Evolutionary conservation across 2,329 filamentous ascomycete species (phyloP).

Genomic region (Fusarium sp.): DNA sequence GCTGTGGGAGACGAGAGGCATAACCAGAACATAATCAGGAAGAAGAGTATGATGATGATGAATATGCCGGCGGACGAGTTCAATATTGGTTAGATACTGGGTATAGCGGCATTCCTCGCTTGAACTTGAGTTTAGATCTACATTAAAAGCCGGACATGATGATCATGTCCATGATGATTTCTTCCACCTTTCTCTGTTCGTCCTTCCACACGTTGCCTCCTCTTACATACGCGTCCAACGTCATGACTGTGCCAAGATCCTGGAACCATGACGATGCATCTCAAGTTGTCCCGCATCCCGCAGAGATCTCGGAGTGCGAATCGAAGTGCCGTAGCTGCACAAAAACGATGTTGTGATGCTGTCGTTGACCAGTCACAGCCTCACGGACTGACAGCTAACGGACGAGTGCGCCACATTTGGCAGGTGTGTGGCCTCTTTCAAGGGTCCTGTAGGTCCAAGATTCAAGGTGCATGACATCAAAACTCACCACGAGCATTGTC

Average conservation of each 20-base stretch:
- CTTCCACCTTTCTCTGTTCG: constrained; percentile 7
- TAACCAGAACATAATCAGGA: constrained; percentile 63
- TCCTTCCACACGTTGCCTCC: not conserved
- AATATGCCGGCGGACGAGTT: constrained; percentile 75
- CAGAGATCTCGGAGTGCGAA: constrained; percentile 11
- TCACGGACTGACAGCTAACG: constrained; percentile 31
- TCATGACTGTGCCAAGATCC: constrained; percentile 18
- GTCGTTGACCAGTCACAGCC: constrained; percentile 30
- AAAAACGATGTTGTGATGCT: constrained; percentile 16
- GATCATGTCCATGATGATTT: constrained; percentile 16
- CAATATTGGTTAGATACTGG: constrained; percentile 68
- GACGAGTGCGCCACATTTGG: constrained; percentile 17
- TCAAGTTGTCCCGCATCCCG: constrained; percentile 14
- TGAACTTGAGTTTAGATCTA: constrained; percentile 26
- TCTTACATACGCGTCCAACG: constrained; percentile 10
- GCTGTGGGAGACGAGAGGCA: constrained; percentile 48
- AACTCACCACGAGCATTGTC: constrained; percentile 4
- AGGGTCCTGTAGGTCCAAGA: constrained; percentile 30
- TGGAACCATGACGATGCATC: constrained; percentile 18
- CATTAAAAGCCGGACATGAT: constrained; percentile 37
- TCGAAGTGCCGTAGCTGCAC: constrained; percentile 4
- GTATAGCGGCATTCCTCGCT: constrained; percentile 23
- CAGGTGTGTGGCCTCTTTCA: constrained; percentile 18
- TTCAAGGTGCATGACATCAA: constrained; percentile 34
- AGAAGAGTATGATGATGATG: constrained; percentile 73